phyloP scores from a whole-genome alignment of 225 moss, liverwort and hornwort species.

The Physcomitrium patens region DNA sequence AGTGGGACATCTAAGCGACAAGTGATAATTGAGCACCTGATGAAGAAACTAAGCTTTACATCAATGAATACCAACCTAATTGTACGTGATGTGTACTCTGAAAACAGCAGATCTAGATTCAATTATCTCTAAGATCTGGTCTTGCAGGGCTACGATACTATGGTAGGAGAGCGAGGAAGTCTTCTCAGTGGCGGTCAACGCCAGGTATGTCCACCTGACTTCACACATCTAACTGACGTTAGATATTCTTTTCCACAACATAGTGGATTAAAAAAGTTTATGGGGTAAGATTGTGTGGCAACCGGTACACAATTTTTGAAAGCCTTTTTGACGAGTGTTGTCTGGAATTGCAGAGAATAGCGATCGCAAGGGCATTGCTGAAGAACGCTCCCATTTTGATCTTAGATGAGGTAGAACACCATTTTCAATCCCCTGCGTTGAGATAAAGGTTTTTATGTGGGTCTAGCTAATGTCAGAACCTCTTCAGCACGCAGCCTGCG shows the following conservation, averaged over 20 bases:
- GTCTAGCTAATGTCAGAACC: not conserved
- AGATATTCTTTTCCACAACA: not conserved
- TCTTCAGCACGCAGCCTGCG: not conserved
- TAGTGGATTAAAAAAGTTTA: not conserved
- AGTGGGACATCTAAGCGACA: not conserved
- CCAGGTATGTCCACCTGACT: conserved; percentile 53
- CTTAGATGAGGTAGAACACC: conserved; percentile 79
- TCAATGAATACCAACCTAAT: not conserved
- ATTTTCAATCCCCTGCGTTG: conserved; percentile 1
- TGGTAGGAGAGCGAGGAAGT: conserved; percentile 97
- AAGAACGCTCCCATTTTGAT: conserved; percentile 98
- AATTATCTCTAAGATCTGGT: conserved; percentile 17
- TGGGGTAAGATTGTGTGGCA: not conserved
- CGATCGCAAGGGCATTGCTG: conserved; percentile 93
- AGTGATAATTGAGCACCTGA: not conserved
- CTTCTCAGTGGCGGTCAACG: conserved; percentile 99
- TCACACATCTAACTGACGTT: not conserved
- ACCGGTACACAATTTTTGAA: not conserved
- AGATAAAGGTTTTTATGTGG: conserved; percentile 2
- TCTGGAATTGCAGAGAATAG: conserved; percentile 71
- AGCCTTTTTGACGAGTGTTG: not conserved
- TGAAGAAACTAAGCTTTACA: not conserved
- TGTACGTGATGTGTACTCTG: not conserved
- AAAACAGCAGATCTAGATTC: not conserved
- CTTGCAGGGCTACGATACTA: conserved; percentile 82